Evolutionary conservation across 768 basidiomycete genomes (phyloP).

Genomic region (Trametes cingulata): DNA sequence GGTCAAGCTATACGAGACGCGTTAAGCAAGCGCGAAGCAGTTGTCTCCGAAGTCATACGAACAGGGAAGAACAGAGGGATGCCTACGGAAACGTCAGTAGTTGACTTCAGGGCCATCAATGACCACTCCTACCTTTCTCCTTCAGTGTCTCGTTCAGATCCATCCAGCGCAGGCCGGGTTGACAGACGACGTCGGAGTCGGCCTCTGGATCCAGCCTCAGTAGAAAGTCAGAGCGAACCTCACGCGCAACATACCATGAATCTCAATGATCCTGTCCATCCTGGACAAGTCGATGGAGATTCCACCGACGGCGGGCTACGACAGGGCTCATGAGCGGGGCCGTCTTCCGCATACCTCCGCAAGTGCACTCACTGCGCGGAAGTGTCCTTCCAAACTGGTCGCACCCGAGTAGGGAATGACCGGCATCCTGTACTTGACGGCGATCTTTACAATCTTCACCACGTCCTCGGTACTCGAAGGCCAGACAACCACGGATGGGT

Average conservation of each 20-base stretch:
- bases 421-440: conserved; percentile 75
- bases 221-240: neutral
- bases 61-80: conserved; percentile 87
- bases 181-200: conserved; percentile 74
- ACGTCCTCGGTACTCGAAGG: conserved; percentile 79
- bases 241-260: conserved; percentile 55
- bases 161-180: conserved; percentile 72
- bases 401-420: conserved; percentile 79
- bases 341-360: no score
- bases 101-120: neutral
- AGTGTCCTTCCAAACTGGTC: conserved; percentile 81
- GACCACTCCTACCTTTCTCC: conserved; percentile 51
- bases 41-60: neutral
- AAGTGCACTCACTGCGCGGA: conserved; percentile 47
- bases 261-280: conserved; percentile 78
- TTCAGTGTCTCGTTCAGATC: conserved; percentile 68
- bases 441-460: conserved; percentile 72
- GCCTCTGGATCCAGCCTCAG: conserved; percentile 42
- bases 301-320: conserved; percentile 44
- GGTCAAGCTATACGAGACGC: conserved; percentile 54
- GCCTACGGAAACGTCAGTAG: conserved; percentile 36
- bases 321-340: neutral
- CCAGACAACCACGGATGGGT: conserved; percentile 64
- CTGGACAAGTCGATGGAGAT: conserved; percentile 78
- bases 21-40: neutral